Percentiles rank a stretch among this genome's conserved stretches.
Evolutionary conservation across 345 rosid species (phyloP).

Genomic region (Mallotus nudiflorus): DNA sequence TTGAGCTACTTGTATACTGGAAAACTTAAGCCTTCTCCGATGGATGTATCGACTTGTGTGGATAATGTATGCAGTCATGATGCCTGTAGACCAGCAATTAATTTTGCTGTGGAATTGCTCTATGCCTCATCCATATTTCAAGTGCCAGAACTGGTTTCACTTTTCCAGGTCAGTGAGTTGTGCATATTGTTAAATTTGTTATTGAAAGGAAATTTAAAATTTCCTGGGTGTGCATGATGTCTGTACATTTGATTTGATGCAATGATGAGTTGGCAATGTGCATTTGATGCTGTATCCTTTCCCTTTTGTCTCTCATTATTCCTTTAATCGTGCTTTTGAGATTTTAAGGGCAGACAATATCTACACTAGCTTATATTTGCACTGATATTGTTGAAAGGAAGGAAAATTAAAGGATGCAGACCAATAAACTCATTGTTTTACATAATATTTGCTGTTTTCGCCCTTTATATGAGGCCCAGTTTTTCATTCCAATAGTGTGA

Average conservation of each 20-base stretch:
- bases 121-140: slow-evolving; percentile 76
- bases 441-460: no score
- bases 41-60: slow-evolving; percentile 79
- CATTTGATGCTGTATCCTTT: no score
- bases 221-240: not conserved
- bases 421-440: no score
- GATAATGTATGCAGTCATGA: slow-evolving; percentile 70
- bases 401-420: no score
- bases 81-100: slow-evolving; percentile 82
- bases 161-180: slow-evolving; percentile 63
- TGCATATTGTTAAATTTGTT: not conserved
- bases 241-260: not conserved
- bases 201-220: not conserved
- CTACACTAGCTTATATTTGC: no score
- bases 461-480: no score
- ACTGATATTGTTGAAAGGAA: no score
- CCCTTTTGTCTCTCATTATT: no score
- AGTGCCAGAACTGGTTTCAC: slow-evolving; percentile 72
- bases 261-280: no score
- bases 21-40: slow-evolving; percentile 66
- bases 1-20: slow-evolving; percentile 81
- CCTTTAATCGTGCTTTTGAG: no score
- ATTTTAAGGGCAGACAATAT: no score
- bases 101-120: slow-evolving; percentile 79
- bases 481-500: no score